Conservation (phyloP, 257 asterid species). For the Gentiana dahurica region DNA sequence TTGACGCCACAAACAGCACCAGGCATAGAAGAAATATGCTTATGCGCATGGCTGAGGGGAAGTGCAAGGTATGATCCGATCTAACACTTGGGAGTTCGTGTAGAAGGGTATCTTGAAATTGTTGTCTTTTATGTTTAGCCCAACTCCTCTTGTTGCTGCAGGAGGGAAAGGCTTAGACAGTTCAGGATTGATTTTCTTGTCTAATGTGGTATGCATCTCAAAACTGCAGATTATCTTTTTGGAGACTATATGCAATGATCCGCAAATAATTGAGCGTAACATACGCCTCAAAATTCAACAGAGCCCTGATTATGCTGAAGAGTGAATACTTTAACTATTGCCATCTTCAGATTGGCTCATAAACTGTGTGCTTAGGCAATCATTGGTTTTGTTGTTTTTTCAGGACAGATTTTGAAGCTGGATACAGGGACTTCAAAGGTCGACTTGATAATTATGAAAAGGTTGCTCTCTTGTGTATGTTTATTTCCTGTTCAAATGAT, state of each 20-base stretch:
- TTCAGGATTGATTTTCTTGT: not conserved
- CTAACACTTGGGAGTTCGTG: too few relatives aligned
- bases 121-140: too few relatives aligned
- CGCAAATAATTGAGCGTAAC: conserved; percentile 78
- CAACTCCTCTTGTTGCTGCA: too few relatives aligned
- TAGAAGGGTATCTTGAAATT: too few relatives aligned
- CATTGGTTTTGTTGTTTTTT: conserved; percentile 16
- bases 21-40: conserved; percentile 89
- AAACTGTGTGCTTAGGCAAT: conserved; percentile 18
- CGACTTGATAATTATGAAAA: conserved; percentile 92
- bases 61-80: conserved; percentile 62
- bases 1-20: conserved; percentile 96
- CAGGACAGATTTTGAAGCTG: conserved; percentile 99
- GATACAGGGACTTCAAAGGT: conserved; percentile 82
- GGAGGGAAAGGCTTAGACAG: too few relatives aligned
- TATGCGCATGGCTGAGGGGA: conserved; percentile 94
- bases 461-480: conserved; percentile 32
- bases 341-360: conserved; percentile 9
- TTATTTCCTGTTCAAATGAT: conserved; percentile 1
- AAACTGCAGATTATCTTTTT: conserved; percentile 70
- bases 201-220: conserved; percentile 16
- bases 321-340: conserved; percentile 37
- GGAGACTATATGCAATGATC: conserved; percentile 92
- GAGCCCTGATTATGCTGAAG: conserved; percentile 98
- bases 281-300: conserved; percentile 99